Conservation (phyloP, 208 protist species). For the Acanthamoeba healyi region DNA sequence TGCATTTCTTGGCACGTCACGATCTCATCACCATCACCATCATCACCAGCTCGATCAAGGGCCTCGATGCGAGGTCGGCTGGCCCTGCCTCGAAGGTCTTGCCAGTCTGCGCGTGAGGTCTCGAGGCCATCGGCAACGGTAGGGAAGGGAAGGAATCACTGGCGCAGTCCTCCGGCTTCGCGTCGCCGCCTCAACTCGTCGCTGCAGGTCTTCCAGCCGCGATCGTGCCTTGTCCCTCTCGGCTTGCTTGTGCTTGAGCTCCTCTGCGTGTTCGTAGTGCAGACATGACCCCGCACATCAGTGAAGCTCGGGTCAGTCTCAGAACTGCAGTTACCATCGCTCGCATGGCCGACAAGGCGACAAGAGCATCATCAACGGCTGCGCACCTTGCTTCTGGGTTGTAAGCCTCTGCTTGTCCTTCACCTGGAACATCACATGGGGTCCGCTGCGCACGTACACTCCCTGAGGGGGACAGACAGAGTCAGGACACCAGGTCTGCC, state of each 20-base stretch:
- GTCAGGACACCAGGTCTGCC: background rate
- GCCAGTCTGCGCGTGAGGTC: too few relatives aligned
- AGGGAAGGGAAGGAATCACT: too few relatives aligned
- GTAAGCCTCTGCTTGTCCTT: slow-evolving; percentile 34
- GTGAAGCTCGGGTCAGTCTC: too few relatives aligned
- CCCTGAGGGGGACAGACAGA: background rate
- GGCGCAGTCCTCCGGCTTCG: background rate
- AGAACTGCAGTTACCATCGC: background rate
- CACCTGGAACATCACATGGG: slow-evolving; percentile 15
- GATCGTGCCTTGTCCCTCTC: background rate
- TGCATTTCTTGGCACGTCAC: too few relatives aligned
- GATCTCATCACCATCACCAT: too few relatives aligned
- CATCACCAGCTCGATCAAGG: too few relatives aligned
- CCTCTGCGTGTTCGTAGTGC: background rate
- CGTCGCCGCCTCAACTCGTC: background rate
- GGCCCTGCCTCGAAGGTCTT: too few relatives aligned
- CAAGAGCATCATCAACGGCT: background rate
- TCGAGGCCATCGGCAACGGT: too few relatives aligned
- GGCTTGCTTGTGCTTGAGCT: background rate
- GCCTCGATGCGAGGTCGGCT: too few relatives aligned
- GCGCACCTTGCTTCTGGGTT: background rate
- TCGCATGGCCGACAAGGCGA: too few relatives aligned
- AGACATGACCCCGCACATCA: too few relatives aligned
- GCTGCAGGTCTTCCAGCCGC: background rate
- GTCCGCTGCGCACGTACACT: background rate